Conservation (phyloP, 805 yeast species). For the Candida golubevii region DNA sequence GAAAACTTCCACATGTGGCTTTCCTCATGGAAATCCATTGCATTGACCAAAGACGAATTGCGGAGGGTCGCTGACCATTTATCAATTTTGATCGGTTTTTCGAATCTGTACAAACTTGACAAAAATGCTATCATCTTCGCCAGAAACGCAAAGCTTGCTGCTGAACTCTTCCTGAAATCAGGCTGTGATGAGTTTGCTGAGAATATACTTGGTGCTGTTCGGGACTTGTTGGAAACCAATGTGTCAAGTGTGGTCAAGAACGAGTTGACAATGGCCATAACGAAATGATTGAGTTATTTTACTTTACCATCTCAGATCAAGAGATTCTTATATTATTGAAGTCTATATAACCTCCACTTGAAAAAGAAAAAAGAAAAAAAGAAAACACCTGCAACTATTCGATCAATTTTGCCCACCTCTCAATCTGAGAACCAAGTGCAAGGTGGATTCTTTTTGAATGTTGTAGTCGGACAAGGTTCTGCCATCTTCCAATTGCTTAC, state of each 20-base stretch:
- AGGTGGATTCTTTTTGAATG: slow-evolving; percentile 44
- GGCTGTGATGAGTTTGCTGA: slow-evolving; percentile 13
- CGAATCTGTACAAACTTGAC: slow-evolving; percentile 20
- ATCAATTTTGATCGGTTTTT: slow-evolving; percentile 18
- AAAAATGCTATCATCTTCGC: slow-evolving; percentile 38
- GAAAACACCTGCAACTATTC: slow-evolving; percentile 13
- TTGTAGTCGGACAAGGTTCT: slow-evolving; percentile 36
- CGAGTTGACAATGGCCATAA: slow-evolving; percentile 13
- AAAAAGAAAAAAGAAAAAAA: neutral
- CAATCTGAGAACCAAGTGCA: slow-evolving; percentile 21
- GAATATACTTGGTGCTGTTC: slow-evolving; percentile 13
- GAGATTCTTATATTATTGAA: neutral
- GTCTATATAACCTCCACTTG: neutral
- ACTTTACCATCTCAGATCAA: neutral
- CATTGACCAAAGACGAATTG: neutral
- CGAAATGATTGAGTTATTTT: neutral
- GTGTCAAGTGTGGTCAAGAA: slow-evolving; percentile 17
- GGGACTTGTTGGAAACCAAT: slow-evolving; percentile 15
- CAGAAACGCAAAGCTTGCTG: slow-evolving; percentile 24
- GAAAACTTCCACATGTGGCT: slow-evolving; percentile 31
- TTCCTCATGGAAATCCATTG: slow-evolving; percentile 1
- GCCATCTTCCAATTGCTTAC: slow-evolving; percentile 44
- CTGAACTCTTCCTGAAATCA: slow-evolving; percentile 15
- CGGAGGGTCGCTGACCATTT: slow-evolving; percentile 4
- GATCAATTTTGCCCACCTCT: slow-evolving; percentile 52